Conservation (phyloP, 345 rosid genomes). For the Sapria himalayana region DNA sequence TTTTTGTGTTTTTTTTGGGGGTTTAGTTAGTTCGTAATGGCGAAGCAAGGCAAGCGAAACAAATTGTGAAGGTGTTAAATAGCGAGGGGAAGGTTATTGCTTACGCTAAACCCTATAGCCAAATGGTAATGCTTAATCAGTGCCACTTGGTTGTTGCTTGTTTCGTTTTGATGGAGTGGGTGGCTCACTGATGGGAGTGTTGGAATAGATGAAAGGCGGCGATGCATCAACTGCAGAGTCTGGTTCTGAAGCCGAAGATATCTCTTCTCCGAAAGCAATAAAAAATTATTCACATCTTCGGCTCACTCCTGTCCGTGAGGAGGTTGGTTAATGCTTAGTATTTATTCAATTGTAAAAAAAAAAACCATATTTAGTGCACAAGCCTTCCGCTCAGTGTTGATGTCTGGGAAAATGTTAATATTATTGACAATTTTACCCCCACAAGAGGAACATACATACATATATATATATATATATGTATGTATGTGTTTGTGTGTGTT, state of each 20-base stretch:
- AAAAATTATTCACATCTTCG: conserved; percentile 68
- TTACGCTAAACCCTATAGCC: conserved; percentile 70
- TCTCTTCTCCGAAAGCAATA: conserved; percentile 70
- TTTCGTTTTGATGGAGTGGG: too few relatives aligned
- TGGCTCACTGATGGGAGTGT: too few relatives aligned
- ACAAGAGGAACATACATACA: too few relatives aligned
- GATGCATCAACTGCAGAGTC: conserved; percentile 98
- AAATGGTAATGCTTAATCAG: conserved; percentile 41
- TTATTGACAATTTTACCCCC: too few relatives aligned
- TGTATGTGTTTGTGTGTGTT: too few relatives aligned
- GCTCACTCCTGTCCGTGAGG: conserved; percentile 94
- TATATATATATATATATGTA: too few relatives aligned
- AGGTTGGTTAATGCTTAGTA: conserved; percentile 23
- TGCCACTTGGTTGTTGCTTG: too few relatives aligned
- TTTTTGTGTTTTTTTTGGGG: background rate
- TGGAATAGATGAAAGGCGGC: conserved; percentile 64
- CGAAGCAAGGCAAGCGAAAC: conserved; percentile 52
- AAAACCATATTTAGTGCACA: too few relatives aligned
- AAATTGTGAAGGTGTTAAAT: conserved; percentile 77
- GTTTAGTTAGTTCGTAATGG: conserved; percentile 67
- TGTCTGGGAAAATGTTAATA: too few relatives aligned
- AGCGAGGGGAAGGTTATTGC: conserved; percentile 84
- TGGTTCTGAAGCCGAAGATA: conserved; percentile 96
- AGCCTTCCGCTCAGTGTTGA: too few relatives aligned
- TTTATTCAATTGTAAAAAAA: too few relatives aligned